Evolutionary conservation across 805 yeast genomes (phyloP), one percentile per base, ranked within the genome.

Genomic region (Cyberlindnera mississippiensis): DNA sequence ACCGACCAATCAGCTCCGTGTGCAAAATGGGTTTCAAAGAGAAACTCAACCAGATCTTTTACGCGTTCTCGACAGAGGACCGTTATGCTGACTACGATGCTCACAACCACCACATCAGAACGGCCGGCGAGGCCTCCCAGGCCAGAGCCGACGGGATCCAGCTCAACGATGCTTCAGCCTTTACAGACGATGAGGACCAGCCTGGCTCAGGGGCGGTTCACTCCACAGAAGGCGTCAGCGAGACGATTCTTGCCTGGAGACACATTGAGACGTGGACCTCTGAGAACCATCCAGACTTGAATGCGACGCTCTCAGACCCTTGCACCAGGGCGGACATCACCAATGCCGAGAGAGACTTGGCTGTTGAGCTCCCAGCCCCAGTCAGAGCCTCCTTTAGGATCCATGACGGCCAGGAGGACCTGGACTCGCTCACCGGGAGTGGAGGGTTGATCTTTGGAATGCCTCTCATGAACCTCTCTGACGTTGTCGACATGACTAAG

Each of bases 391-490:
- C 91, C 34, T 76, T 76, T 57, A 75, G 80, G 55, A 65, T 84
- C 31, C 96, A 93, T 51, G 98, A 93, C 57, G 99, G 99, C 39
- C 99, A 93, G 66, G 85, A 82, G 44, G 74, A 74, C 30, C 72
- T 84, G 46, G 95, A 89, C 33, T 76, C 80, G 42, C 80, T 86
- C 46, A 73, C 80, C 4, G 88, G 80, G 20, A 69, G 75, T 19
- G 64, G 76, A 24, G 93, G 99, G 9, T 65, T 93, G 41, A 60
- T 93, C 29, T 91, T 80, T 60, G 96, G 96, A 3, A 68, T 86
- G 51, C 79, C 83, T 40, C 69, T 93, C 45, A 72, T 93, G 76
- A 82, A 86, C 17, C 64, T 91, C 32, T 96, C 90, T 57, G 82
- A 82, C 51, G 75, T 90, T 38, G 82, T 82, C 27, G 82, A 80